These are phyloP conservation scores for Aspergillus ellipticus DNA, from an alignment of 495 filamentous ascomycete species.

Conservation along the genomic window DNA sequence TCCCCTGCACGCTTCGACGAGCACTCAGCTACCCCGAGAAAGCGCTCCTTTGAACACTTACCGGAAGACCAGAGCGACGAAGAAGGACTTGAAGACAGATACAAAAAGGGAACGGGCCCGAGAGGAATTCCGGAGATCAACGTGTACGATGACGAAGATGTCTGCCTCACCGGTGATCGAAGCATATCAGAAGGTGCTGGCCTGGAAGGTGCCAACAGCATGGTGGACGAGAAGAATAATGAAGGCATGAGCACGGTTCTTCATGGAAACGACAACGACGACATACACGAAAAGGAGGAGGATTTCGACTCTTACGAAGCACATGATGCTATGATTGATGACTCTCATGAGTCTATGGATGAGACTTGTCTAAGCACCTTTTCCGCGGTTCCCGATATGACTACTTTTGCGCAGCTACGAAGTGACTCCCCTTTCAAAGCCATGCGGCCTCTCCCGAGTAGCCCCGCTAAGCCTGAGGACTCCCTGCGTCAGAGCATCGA, in stretches of 20 bases:
- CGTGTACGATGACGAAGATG: constrained; percentile 30
- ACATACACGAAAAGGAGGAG: constrained; percentile 20
- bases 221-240: constrained; percentile 39
- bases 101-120: constrained; percentile 31
- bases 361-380: constrained; percentile 84
- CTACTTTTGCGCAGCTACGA: constrained; percentile 69
- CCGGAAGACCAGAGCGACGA: constrained; percentile 26
- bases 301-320: constrained; percentile 16
- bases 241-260: constrained; percentile 46
- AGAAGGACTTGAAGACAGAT: constrained; percentile 21
- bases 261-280: constrained; percentile 24
- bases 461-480: constrained; percentile 12
- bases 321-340: constrained; percentile 23
- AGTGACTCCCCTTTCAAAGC: constrained; percentile 54
- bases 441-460: constrained; percentile 33
- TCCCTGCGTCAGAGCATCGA: constrained; percentile 18
- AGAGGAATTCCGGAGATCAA: constrained; percentile 26
- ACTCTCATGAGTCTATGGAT: constrained; percentile 50
- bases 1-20: constrained; percentile 19
- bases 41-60: constrained; percentile 40
- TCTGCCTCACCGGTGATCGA: constrained; percentile 23
- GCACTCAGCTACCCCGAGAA: constrained; percentile 29
- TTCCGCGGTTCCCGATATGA: constrained; percentile 84
- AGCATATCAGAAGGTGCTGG: constrained; percentile 16
- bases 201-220: constrained; percentile 28